Percentiles rank a stretch among this genome's conserved stretches.
Conservation (phyloP, 306 rosid genomes). For the Dalbergia cochinchinensis region DNA sequence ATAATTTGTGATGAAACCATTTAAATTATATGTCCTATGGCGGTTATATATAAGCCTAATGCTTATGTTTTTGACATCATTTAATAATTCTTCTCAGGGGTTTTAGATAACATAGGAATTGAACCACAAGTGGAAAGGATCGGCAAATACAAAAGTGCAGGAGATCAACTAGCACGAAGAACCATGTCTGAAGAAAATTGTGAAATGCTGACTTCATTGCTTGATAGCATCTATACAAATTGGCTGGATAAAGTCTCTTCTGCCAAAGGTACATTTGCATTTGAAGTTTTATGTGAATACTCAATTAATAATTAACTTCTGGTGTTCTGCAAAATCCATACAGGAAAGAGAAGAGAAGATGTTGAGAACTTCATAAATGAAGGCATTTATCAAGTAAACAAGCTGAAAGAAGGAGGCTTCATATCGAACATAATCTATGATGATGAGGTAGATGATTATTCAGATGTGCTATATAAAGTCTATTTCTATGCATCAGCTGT, state of each 20-base stretch:
- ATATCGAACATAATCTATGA: conserved; percentile 79
- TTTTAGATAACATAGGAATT: conserved; percentile 82
- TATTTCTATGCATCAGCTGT: conserved; percentile 22
- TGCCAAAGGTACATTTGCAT: conserved; percentile 66
- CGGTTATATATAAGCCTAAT: conserved; percentile 34
- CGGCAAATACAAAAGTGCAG: conserved; percentile 96
- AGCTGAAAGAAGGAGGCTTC: conserved; percentile 90
- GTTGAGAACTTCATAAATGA: conserved; percentile 78
- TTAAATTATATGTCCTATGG: not conserved
- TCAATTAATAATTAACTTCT: conserved; percentile 38
- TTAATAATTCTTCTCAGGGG: conserved; percentile 60
- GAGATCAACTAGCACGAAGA: conserved; percentile 83
- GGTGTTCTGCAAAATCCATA: conserved; percentile 36
- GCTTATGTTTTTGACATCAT: conserved; percentile 28
- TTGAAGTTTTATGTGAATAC: conserved; percentile 44
- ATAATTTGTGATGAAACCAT: conserved; percentile 21
- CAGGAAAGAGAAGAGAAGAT: conserved; percentile 80
- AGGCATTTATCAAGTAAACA: conserved; percentile 85
- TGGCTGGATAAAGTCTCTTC: conserved; percentile 92
- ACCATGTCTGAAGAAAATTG: conserved; percentile 86
- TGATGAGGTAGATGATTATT: conserved; percentile 78
- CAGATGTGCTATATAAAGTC: conserved; percentile 19
- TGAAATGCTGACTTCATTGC: conserved; percentile 92
- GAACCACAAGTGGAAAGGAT: conserved; percentile 94
- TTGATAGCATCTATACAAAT: conserved; percentile 79